Evolutionary conservation across 441 rosid species (phyloP), one percentile per base, ranked within the genome.

Genomic region (Mallotus repandus): DNA sequence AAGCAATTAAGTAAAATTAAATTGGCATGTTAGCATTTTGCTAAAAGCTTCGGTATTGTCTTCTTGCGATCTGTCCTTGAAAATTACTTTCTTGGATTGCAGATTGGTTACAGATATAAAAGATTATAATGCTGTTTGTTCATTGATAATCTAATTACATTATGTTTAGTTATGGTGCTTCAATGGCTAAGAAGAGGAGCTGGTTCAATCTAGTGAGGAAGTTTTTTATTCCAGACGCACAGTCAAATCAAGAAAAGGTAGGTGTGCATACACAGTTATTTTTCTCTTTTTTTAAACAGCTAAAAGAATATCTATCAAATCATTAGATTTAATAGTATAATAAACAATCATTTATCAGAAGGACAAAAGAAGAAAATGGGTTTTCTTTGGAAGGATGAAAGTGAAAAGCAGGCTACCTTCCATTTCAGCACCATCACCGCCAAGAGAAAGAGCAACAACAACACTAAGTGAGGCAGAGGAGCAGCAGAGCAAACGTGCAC

Each of bases 171-270:
- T 69, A 74, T 86, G 85, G 73, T 85, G 77, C 66, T 74, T 72
- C 76, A 72, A 91, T 91, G 98, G 84, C 86, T 53, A 89, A 85
- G 89, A 90, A 84, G 84, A 90, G 81, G 76, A 84, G 90, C 71
- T 87, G 93, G 92, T 83, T 94, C 82, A 86, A 77, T 81, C 60
- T 85, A 35, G 75, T 91, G 72, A 93, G 84, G 81, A 86, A 86
- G 75, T 75, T 94, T 69, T 90, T 94, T 74, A 70, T 84, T 69
- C 81, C 94, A 32, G 97, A 89, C 29, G 60, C 82, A 71, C 43
- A 43, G 48, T 66, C 85, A 13, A 86, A 75, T 66, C 62, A 84
- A 73, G 94, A 92, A 61, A 92, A 90, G 93, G 98, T 89, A 74
- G 66, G 22, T 63, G 15, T 43, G 4, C 48, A n/a, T 29, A 66